These are phyloP conservation scores for Eucalyptus coolabah DNA, from an alignment of 345 rosid genomes.

Conservation along the genomic window DNA sequence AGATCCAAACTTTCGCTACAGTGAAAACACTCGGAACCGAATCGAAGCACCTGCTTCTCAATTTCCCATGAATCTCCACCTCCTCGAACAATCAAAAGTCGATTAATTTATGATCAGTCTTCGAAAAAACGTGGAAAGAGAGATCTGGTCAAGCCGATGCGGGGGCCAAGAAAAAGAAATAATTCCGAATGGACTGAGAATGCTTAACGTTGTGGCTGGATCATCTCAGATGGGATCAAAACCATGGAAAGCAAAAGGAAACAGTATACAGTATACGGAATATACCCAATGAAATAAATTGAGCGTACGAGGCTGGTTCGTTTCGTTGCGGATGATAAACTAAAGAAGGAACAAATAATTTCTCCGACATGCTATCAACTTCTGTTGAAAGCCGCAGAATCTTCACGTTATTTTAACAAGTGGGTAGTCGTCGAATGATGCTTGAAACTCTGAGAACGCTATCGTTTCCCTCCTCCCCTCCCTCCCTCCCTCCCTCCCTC, in stretches of 20 bases:
- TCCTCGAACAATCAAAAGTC: neutral
- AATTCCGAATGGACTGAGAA: neutral
- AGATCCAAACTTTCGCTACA: conserved; percentile 25
- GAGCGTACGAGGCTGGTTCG: neutral
- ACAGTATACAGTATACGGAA: neutral
- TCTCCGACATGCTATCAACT: conserved; percentile 30
- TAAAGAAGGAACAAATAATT: conserved; percentile 2
- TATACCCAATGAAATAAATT: neutral
- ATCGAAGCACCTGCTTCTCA: neutral
- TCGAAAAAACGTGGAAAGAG: neutral
- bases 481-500: neutral
- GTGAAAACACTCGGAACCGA: neutral
- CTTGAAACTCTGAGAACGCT: too few relatives aligned
- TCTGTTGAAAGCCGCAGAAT: conserved; percentile 20
- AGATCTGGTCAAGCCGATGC: conserved; percentile 1
- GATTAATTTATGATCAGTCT: neutral
- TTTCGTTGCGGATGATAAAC: neutral
- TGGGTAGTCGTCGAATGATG: neutral
- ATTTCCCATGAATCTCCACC: neutral
- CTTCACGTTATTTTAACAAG: conserved; percentile 17
- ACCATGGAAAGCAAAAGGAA: neutral
- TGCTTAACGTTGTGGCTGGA: neutral
- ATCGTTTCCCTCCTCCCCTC: neutral
- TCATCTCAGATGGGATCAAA: neutral
- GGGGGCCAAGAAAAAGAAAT: neutral